Conservation (phyloP, 108 stramenopile genomes). For the Skeletonema menzelii region DNA sequence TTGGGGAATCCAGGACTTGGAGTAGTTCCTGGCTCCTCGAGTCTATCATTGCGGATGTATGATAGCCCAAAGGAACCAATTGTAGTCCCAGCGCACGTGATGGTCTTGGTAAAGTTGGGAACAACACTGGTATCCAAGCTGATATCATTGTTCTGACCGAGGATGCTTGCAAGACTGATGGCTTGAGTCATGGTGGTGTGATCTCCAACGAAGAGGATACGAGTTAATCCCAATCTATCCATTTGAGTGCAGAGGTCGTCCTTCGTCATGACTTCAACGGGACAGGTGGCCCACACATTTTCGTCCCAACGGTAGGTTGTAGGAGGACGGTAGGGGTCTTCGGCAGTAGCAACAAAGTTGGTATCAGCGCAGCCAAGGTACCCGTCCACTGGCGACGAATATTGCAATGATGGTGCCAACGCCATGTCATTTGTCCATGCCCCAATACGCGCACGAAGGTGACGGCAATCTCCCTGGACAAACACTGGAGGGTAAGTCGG, state of each 20-base stretch:
- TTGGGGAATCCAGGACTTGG: conserved; percentile 39
- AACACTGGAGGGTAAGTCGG: conserved; percentile 22
- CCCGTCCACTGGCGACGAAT: conserved; percentile 24
- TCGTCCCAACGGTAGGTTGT: conserved; percentile 43
- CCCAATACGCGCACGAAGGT: conserved; percentile 35
- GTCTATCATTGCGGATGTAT: conserved; percentile 38
- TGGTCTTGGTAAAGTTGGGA: conserved; percentile 43
- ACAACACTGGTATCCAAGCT: conserved; percentile 36
- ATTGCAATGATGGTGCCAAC: conserved; percentile 28
- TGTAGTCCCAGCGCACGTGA: conserved; percentile 16
- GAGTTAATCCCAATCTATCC: conserved; percentile 28
- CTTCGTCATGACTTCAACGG: conserved; percentile 15
- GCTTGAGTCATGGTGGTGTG: conserved; percentile 41
- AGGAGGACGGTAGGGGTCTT: conserved; percentile 30
- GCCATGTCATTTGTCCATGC: conserved; percentile 19
- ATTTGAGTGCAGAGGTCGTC: conserved; percentile 21
- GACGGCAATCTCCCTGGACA: conserved; percentile 28
- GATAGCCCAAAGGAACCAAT: conserved; percentile 28
- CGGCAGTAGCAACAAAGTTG: conserved; percentile 28
- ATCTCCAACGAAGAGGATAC: conserved; percentile 46
- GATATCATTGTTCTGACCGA: conserved; percentile 33
- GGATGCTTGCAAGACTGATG: conserved; percentile 34
- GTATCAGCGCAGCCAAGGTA: conserved; percentile 44
- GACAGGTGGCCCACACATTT: conserved; percentile 33
- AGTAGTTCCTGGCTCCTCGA: conserved; percentile 30